A percentile compares a stretch with the other conserved stretches of the same genome.
Evolutionary conservation across 2,329 filamentous ascomycete genomes (phyloP).

Genomic region (Penicillium sp.): DNA sequence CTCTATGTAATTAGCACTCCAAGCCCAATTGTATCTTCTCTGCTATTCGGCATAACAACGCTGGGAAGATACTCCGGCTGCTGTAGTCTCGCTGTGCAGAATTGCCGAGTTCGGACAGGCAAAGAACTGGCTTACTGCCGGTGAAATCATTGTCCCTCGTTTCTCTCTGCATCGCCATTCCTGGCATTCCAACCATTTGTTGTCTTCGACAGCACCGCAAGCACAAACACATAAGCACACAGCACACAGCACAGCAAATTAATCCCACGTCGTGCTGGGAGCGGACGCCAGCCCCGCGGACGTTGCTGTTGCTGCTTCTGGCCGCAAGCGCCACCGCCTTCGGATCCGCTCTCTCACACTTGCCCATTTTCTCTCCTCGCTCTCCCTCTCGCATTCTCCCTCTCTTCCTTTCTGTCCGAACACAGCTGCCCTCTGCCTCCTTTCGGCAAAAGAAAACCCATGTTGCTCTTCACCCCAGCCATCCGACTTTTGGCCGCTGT

Average conservation of each 20-base stretch:
- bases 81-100: not conserved
- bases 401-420: constrained; percentile 3
- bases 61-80: no score
- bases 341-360: constrained; percentile 1
- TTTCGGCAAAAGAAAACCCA: constrained; percentile 14
- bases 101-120: not conserved
- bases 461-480: constrained; percentile 26
- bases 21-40: not conserved
- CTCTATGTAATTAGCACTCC: no score
- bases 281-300: constrained; percentile 4
- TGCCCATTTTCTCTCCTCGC: constrained; percentile 2
- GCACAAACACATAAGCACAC: not conserved
- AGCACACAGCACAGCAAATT: no score
- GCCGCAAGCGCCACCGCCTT: constrained; percentile 11
- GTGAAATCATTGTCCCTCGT: no score
- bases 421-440: constrained; percentile 2
- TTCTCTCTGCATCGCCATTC: not conserved
- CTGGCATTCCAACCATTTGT: not conserved
- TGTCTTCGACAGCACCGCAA: not conserved
- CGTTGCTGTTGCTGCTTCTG: constrained; percentile 3
- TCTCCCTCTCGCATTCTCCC: not conserved
- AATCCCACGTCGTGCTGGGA: no score
- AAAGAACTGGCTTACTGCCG: not conserved
- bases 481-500: constrained; percentile 14
- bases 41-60: not conserved